Percentiles rank a stretch among this genome's conserved stretches.
These are phyloP conservation scores for Xylaria bambusicola DNA, from an alignment of 495 filamentous ascomycete species.

Conservation along the genomic window DNA sequence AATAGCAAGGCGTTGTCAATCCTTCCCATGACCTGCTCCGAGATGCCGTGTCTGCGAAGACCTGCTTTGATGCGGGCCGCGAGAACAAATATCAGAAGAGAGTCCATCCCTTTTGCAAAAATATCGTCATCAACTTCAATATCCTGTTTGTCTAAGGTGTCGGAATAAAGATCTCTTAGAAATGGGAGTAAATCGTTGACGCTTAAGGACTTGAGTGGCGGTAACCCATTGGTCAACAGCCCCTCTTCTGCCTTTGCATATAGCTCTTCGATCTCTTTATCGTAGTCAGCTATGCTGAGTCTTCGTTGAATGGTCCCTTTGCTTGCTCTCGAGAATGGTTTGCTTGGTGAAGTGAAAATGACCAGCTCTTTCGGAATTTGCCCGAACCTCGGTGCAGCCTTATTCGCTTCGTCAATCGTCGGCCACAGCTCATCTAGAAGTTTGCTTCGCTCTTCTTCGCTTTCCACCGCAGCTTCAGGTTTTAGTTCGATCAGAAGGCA, in stretches of 20 bases:
- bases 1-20: conserved; percentile 9
- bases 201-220: conserved; percentile 6
- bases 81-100: conserved; percentile 5
- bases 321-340: conserved; percentile 12
- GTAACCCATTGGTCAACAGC: conserved; percentile 2
- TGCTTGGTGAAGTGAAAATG: conserved; percentile 8
- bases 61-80: conserved; percentile 15
- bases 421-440: conserved; percentile 24
- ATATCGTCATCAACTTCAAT: conserved; percentile 8
- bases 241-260: conserved; percentile 12
- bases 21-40: background rate
- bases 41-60: conserved; percentile 8
- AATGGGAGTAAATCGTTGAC: conserved; percentile 1
- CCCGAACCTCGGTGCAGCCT: conserved; percentile 14
- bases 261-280: conserved; percentile 12
- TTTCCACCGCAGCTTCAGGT: background rate
- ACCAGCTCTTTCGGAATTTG: conserved; percentile 9
- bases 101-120: conserved; percentile 14
- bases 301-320: conserved; percentile 16
- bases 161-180: background rate
- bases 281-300: conserved; percentile 5
- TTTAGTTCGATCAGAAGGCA: conserved; percentile 50
- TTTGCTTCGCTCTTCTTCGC: background rate
- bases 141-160: background rate
- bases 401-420: conserved; percentile 25